Conservation (phyloP, 1,284 basidiomycete species). For the Phenoliferia sp. region DNA sequence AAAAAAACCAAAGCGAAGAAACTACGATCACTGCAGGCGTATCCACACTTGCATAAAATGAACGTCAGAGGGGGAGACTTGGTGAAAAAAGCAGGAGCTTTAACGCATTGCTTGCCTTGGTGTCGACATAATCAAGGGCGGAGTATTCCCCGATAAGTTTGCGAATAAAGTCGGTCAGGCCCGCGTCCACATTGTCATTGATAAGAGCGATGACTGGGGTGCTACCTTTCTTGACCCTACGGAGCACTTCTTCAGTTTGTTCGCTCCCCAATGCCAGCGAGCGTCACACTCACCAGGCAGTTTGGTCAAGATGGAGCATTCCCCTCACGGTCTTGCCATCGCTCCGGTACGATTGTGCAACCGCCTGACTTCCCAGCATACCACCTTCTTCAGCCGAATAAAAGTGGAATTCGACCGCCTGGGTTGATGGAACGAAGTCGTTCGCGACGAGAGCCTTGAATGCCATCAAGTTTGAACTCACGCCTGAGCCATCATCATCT, state of each 20-base stretch:
- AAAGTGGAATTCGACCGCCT: slow-evolving; percentile 87
- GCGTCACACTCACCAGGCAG: background rate
- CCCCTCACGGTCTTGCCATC: slow-evolving; percentile 44
- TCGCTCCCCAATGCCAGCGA: background rate
- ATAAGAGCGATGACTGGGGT: slow-evolving; percentile 85
- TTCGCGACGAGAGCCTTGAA: background rate
- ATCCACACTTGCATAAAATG: slow-evolving; percentile 74
- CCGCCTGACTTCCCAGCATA: slow-evolving; percentile 66
- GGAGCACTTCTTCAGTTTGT: no score
- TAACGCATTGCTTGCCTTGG: no score
- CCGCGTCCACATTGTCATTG: slow-evolving; percentile 73
- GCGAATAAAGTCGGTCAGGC: slow-evolving; percentile 70
- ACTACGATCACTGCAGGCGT: slow-evolving; percentile 78
- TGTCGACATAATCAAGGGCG: no score
- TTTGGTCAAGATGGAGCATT: slow-evolving; percentile 59
- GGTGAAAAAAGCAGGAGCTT: no score
- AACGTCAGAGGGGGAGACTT: no score
- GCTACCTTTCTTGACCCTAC: slow-evolving; percentile 74
- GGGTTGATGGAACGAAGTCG: slow-evolving; percentile 51
- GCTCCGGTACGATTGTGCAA: slow-evolving; percentile 65
- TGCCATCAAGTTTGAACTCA: slow-evolving; percentile 78
- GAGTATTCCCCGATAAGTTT: slow-evolving; percentile 63
- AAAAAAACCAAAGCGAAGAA: background rate
- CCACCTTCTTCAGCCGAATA: slow-evolving; percentile 35
- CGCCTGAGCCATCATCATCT: slow-evolving; percentile 87